Percentiles rank a stretch among this genome's conserved stretches.
phyloP scores from a whole-genome alignment of 257 asterid species.

The Przewalskia tangutica region DNA sequence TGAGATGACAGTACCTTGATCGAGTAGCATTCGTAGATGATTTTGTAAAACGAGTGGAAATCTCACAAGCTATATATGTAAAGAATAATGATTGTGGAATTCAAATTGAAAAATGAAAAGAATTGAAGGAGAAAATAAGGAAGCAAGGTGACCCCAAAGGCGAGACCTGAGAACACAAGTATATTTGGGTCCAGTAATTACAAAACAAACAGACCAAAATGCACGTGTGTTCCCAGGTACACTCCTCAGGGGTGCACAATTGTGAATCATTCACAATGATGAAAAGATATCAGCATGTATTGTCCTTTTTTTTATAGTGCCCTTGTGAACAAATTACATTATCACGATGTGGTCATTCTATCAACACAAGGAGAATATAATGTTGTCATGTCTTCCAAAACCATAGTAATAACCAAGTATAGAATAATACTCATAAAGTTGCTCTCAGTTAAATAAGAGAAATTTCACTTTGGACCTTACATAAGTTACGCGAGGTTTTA shows the following conservation, averaged over 20 bases:
- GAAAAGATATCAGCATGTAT: not conserved
- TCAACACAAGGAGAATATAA: too few species aligned
- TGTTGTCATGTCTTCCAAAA: too few species aligned
- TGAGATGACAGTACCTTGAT: not conserved
- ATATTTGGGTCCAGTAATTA: not conserved
- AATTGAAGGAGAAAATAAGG: too few species aligned
- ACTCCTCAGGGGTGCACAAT: constrained; percentile 20
- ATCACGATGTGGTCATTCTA: too few species aligned
- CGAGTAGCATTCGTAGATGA: not conserved
- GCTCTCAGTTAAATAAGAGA: too few species aligned
- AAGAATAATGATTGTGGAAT: not conserved
- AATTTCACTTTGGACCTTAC: too few species aligned
- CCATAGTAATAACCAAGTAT: too few species aligned
- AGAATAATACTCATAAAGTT: too few species aligned
- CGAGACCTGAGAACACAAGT: constrained; percentile 63
- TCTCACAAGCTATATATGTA: not conserved
- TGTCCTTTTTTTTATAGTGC: not conserved
- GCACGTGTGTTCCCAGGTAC: constrained; percentile 36
- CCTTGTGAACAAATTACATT: not conserved
- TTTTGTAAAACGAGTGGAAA: not conserved
- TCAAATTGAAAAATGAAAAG: not conserved
- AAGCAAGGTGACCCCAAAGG: constrained; percentile 19
- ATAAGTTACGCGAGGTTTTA: too few species aligned
- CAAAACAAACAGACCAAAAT: not conserved
- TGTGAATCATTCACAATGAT: not conserved